Evolutionary conservation across 2,329 filamentous ascomycete genomes (phyloP).

Genomic region (Hymenoscyphus fraxineus): DNA sequence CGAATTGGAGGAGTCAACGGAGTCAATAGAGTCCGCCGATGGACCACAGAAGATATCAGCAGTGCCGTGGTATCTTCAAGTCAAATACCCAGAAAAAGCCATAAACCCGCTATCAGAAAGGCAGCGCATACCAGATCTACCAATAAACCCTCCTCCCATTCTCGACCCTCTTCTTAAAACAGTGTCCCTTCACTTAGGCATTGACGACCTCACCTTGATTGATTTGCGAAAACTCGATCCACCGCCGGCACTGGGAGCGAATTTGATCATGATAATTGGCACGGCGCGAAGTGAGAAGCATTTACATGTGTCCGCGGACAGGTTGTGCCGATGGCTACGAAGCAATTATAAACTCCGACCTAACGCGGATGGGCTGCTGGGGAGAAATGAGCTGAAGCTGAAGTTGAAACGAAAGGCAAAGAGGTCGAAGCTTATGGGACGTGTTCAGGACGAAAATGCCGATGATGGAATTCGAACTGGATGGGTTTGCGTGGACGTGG

Average conservation of each 20-base stretch:
- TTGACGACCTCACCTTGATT: slow-evolving; percentile 75
- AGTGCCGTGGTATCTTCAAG: slow-evolving; percentile 83
- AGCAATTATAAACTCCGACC: slow-evolving; percentile 68
- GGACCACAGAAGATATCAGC: slow-evolving; percentile 14
- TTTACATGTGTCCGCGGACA: slow-evolving; percentile 83
- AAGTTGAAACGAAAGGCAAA: slow-evolving; percentile 78
- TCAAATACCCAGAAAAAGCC: slow-evolving; percentile 46
- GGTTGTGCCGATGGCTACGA: slow-evolving; percentile 82
- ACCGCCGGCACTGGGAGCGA: slow-evolving; percentile 79
- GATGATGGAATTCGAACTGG: slow-evolving; percentile 20
- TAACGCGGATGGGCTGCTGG: slow-evolving; percentile 81
- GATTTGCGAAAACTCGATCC: slow-evolving; percentile 84
- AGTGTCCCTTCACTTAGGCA: slow-evolving; percentile 76
- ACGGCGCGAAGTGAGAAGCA: slow-evolving; percentile 92
- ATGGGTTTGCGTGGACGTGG: slow-evolving; percentile 13
- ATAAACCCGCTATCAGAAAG: slow-evolving; percentile 44
- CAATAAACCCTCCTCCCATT: slow-evolving; percentile 60
- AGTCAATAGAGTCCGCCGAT: slow-evolving; percentile 5
- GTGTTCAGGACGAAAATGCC: slow-evolving; percentile 25
- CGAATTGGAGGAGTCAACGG: slow-evolving; percentile 18
- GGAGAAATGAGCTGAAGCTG: slow-evolving; percentile 85
- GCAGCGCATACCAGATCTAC: slow-evolving; percentile 58
- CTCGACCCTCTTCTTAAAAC: slow-evolving; percentile 71
- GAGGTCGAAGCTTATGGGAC: slow-evolving; percentile 73
- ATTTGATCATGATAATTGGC: slow-evolving; percentile 87